A percentile compares a stretch with the other conserved stretches of the same genome.
These are phyloP conservation scores for Ophiosphaerella korrae DNA, from an alignment of 2,329 filamentous ascomycete species.

Conservation along the genomic window DNA sequence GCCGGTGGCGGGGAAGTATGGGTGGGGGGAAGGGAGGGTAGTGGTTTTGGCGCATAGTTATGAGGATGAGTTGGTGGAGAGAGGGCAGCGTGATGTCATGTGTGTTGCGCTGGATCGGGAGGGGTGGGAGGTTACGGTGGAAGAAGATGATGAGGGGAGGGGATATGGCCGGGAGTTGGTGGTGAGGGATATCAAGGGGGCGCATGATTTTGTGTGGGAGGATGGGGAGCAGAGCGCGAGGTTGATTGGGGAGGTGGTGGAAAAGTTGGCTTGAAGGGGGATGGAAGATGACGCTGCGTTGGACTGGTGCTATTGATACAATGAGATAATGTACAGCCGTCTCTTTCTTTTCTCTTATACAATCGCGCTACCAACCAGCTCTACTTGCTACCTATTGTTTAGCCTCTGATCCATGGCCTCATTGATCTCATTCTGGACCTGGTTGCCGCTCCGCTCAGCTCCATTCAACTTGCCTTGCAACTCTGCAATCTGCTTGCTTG, in stretches of 20 bases:
- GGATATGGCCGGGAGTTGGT: conserved; percentile 39
- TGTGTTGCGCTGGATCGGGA: conserved; percentile 53
- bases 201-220: conserved; percentile 69
- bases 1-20: conserved; percentile 57
- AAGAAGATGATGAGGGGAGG: conserved; percentile 31
- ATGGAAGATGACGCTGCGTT: conserved; percentile 22
- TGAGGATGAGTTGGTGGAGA: conserved; percentile 57
- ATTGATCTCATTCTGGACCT: conserved; percentile 40
- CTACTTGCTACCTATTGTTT: conserved; percentile 29
- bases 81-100: conserved; percentile 65
- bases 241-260: conserved; percentile 38
- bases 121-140: conserved; percentile 43
- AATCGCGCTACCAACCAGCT: too few species aligned
- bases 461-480: conserved; percentile 33
- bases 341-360: not conserved
- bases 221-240: conserved; percentile 62
- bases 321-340: conserved; percentile 39
- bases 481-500: conserved; percentile 38
- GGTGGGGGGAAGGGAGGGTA: conserved; percentile 46
- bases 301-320: conserved; percentile 36
- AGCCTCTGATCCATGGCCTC: conserved; percentile 44
- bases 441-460: conserved; percentile 25
- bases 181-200: conserved; percentile 58
- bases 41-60: conserved; percentile 54
- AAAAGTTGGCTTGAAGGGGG: conserved; percentile 13